Base-by-base conservation (phyloP, 257 asterid species). In the Verbascum thapsus region DNA sequence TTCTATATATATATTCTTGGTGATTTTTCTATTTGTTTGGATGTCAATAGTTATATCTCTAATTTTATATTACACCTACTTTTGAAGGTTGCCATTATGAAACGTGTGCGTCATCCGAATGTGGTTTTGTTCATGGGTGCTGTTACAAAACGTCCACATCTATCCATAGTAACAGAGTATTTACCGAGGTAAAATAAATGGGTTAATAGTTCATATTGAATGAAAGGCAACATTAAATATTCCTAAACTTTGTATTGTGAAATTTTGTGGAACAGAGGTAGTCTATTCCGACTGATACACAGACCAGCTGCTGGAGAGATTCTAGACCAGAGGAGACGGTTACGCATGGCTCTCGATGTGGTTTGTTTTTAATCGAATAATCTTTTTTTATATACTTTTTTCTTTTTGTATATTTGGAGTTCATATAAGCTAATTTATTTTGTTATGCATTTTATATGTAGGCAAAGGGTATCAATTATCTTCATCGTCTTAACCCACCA, bases 41-140 rank as follows among this genome's bases (percentile, higher is more conserved):
- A 49, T 35, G 34, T 12, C 56, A 23, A 3, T 8, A 9, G 57
- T 51, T 74, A 13, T 59, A 56, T 58, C 37, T 66, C 47, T 51
- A 34, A 32, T 52, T 51, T 34, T 26, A 17, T 11, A 42, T 59
- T 34, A 8, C 53, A 20, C 45, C 45, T 70, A 26, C 32, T 53
- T 63, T 47, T 61, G 48, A 79, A 94, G 99, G 97, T 94, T 56
- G 94, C 99, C 56, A 90, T 94, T 10, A 90, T 94, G 99, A 94
- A 94, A 74, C 96, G 96, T 17, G 77, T 94, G 45, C 97, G 99
- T 18, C 99, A 94, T 76, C 99, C 99, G 39, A 90, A 94, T 67
- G 87, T 94, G 19, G 99, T 94, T 76, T 83, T 94, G 53, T 94
- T 94, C 78, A 94, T 94, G 99, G 99, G 99, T 15, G 99, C 99